Evolutionary conservation across 768 basidiomycete genomes (phyloP).

Genomic region (Macrolepiota dolichaula): DNA sequence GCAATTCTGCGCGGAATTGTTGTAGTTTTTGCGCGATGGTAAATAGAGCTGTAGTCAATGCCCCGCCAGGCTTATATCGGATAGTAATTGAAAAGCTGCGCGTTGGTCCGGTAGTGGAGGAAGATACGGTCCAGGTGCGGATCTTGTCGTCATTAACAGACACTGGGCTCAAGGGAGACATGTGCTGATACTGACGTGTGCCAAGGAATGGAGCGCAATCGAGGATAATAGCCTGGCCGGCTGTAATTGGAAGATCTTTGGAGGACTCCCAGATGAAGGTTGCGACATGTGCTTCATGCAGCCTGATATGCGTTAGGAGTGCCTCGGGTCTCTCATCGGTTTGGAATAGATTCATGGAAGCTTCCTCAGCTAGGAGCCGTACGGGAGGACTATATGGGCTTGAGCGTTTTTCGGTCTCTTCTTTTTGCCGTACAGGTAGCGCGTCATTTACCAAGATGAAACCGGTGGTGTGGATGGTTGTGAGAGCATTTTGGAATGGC

Average conservation of each 20-base stretch:
- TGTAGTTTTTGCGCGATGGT: conserved; percentile 39
- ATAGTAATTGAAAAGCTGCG: conserved; percentile 46
- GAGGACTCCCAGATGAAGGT: conserved; percentile 49
- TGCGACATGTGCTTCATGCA: conserved; percentile 48
- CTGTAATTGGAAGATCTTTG: conserved; percentile 27
- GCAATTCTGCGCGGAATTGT: conserved; percentile 34
- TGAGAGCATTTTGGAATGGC: conserved; percentile 51
- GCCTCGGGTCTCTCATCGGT: conserved; percentile 26
- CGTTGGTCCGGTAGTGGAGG: conserved; percentile 17
- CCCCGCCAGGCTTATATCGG: conserved; percentile 49
- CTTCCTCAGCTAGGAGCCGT: conserved; percentile 48
- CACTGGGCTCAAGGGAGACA: conserved; percentile 40
- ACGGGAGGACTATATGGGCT: conserved; percentile 63
- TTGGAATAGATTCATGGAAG: conserved; percentile 23
- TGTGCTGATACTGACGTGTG: conserved; percentile 43
- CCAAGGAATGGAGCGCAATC: conserved; percentile 53
- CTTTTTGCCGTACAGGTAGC: conserved; percentile 44
- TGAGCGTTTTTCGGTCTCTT: background rate
- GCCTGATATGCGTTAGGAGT: conserved; percentile 31
- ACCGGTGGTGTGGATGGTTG: conserved; percentile 46
- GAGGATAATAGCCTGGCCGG: conserved; percentile 54
- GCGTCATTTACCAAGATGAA: conserved; percentile 52
- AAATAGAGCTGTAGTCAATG: conserved; percentile 56
- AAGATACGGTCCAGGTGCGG: conserved; percentile 63
- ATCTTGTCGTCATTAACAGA: conserved; percentile 59